Evolutionary conservation across 164 flowering plant genomes (phyloP).

Genomic region (Tinospora cordifolia): DNA sequence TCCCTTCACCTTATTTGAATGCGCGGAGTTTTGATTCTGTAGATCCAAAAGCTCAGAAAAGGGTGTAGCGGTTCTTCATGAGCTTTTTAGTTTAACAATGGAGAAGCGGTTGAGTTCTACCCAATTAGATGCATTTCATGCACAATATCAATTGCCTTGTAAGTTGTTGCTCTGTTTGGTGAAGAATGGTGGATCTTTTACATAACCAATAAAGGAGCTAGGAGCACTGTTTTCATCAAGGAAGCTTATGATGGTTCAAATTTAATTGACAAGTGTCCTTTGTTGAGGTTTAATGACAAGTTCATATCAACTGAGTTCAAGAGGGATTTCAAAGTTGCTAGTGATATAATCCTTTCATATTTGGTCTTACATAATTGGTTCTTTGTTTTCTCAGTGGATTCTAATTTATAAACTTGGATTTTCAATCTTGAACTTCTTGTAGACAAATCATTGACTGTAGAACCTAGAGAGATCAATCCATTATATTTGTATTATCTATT

Average conservation of each 20-base stretch:
- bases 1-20: conserved; percentile 93
- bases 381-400: too few relatives aligned
- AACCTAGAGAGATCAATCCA: too few relatives aligned
- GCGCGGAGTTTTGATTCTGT: conserved; percentile 62
- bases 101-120: conserved; percentile 80
- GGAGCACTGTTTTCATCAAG: conserved; percentile 76
- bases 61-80: conserved; percentile 91
- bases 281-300: conserved; percentile 51
- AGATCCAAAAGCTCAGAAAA: conserved; percentile 68
- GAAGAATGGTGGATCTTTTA: conserved; percentile 91
- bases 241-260: conserved; percentile 14
- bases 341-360: neutral
- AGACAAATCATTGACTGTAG: too few relatives aligned
- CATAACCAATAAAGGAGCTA: conserved; percentile 79
- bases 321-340: conserved; percentile 19
- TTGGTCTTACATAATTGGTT: too few relatives aligned
- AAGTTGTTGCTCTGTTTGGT: conserved; percentile 24
- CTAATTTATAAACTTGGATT: too few relatives aligned
- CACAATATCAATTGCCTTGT: conserved; percentile 64
- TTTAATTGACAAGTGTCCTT: conserved; percentile 66
- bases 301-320: conserved; percentile 67
- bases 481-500: too few relatives aligned
- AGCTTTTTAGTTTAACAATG: conserved; percentile 79
- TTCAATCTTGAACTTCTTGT: too few relatives aligned
- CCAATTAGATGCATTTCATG: conserved; percentile 71